Base-by-base conservation (phyloP, 192 early-diverging fungal genomes). In the Linnemannia hyalina region DNA sequence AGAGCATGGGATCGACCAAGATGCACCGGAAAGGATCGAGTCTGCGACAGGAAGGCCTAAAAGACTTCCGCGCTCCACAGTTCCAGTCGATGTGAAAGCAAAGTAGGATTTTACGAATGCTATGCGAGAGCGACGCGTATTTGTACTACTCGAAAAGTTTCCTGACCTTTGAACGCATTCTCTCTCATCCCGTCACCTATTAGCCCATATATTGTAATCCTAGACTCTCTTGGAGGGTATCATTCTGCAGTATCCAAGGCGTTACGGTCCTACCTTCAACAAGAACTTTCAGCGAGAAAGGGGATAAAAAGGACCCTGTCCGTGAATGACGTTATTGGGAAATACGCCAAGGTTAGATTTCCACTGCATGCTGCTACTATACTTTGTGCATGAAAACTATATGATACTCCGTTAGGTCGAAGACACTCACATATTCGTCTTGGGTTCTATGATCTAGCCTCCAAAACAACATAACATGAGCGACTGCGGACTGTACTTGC, bases 401-500 rank as follows among this genome's bases (percentile, higher is more conserved):
- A 22, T 82, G 46, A 73, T n/a, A 36, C 49, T 22, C 72, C n/a
- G 4, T 29, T 9, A 46, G 0, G 49, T 22, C 0, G 18, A 15
- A 22, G 20, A 5, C 4, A 23, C 22, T 20, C 5, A 76, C 20
- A 36, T 1, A 15, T 1, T 44, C 38, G 20, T 23, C 26, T 46
- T 44, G 69, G 35, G 40, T 41, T 35, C 70, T 26, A 42, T 32
- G n/a, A 29, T 29, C 4, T 76, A 94, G 85, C 91, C 93, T 26
- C 96, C 96, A 23, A 74, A 89, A 35, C 97, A 98, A 73, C 78
- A 89, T 71, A 98, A 98, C 79, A 84, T 91, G 80, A 96, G 93
- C 75, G 97, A 98, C 84, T 98, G 97, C 80, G 97, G 97, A n/a
- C 88, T 98, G 22, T 97, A 92, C 88, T 63, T 98, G n/a, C 82